Base-by-base conservation (phyloP, 352 stramenopile species). In the Phytophthora tentaculata region DNA sequence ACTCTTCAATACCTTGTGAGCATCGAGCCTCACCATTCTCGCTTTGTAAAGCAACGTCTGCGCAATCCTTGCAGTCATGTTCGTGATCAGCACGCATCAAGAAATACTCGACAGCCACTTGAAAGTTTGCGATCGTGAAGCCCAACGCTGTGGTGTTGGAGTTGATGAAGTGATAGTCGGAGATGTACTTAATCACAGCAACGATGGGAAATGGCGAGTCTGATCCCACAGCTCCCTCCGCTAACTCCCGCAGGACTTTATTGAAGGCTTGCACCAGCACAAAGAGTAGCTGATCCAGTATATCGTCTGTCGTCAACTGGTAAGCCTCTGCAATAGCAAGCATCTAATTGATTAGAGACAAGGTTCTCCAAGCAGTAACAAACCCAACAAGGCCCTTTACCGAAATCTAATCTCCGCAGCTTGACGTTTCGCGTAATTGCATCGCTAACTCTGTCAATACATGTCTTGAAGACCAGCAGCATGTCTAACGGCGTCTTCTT, bases 131-230 rank as follows among this genome's bases (percentile, higher is more conserved):
- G 23, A 93, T 77, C 44, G 83, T 91, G 60, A 91, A 95, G 22
- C 87, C 87, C 16, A 95, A 57, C 14, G 83, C 84, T 10, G 87
- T 91, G 8, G 83, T 90, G 60, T 89, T 92, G 10, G 84, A 92
- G 68, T 92, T 92, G 73, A 95, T 90, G 56, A 95, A 93, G 47
- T 93, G 87, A 56, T 90, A 95, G 39, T 91, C 71, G 1, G 79
- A 76, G 16, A 92, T 89, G 73, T 93, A 95, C 70, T 77, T 72
- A 20, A 95, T 67, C 52, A 90, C 73, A 0, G 87, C 72, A 1
- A 58, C 72, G 49, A 95, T 75, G 4, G 84, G 81, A 37, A 92
- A 90, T 12, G 48, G 56, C 8, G 71, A 64, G 9, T 54, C 56
- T 5, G 52, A 17, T 17, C 49, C 52, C 22, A 63, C 59, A 14